phyloP scores from a whole-genome alignment of 2,329 filamentous ascomycete species.

The Aureobasidium sp. region DNA sequence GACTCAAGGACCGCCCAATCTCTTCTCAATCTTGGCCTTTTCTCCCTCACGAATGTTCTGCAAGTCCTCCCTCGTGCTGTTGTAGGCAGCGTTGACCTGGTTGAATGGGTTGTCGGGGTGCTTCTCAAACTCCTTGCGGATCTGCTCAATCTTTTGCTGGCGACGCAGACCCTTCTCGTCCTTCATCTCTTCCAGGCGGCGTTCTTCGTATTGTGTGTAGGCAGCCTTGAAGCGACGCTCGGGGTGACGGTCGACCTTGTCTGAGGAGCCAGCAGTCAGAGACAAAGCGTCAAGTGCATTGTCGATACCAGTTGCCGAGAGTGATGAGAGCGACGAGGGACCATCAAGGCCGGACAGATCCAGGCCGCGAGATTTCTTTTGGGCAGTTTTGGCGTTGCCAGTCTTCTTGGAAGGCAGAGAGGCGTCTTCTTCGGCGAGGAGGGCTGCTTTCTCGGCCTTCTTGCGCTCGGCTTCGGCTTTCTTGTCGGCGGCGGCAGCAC shows the following conservation, averaged over 20 bases:
- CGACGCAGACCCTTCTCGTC: slow-evolving; percentile 72
- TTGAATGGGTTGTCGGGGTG: slow-evolving; percentile 94
- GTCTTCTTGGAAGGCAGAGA: slow-evolving; percentile 57
- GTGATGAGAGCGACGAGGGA: slow-evolving; percentile 45
- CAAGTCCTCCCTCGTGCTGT: slow-evolving; percentile 73
- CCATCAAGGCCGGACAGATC: slow-evolving; percentile 69
- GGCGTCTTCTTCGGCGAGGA: slow-evolving; percentile 76
- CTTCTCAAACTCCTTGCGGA: slow-evolving; percentile 90
- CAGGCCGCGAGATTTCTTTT: slow-evolving; percentile 55
- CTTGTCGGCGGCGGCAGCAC: slow-evolving; percentile 77
- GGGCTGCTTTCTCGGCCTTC: slow-evolving; percentile 85
- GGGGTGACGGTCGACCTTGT: slow-evolving; percentile 80
- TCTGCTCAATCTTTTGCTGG: slow-evolving; percentile 76
- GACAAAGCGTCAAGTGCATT: slow-evolving; percentile 84
- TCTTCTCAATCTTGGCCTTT: slow-evolving; percentile 65
- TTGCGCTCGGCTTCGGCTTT: slow-evolving; percentile 76
- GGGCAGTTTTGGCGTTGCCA: slow-evolving; percentile 59
- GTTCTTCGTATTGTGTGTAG: slow-evolving; percentile 73
- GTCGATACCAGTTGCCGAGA: slow-evolving; percentile 85
- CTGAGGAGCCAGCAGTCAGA: slow-evolving; percentile 49
- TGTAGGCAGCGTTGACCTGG: slow-evolving; percentile 63
- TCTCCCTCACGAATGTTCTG: slow-evolving; percentile 58
- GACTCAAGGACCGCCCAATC: slow-evolving; percentile 42
- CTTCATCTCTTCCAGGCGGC: slow-evolving; percentile 77
- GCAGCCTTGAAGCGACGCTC: slow-evolving; percentile 84